Percentiles rank a stretch among this genome's conserved stretches.
These are phyloP conservation scores for Tubosaeta brunneosetosa DNA, from an alignment of 768 basidiomycete genomes.

Conservation along the genomic window DNA sequence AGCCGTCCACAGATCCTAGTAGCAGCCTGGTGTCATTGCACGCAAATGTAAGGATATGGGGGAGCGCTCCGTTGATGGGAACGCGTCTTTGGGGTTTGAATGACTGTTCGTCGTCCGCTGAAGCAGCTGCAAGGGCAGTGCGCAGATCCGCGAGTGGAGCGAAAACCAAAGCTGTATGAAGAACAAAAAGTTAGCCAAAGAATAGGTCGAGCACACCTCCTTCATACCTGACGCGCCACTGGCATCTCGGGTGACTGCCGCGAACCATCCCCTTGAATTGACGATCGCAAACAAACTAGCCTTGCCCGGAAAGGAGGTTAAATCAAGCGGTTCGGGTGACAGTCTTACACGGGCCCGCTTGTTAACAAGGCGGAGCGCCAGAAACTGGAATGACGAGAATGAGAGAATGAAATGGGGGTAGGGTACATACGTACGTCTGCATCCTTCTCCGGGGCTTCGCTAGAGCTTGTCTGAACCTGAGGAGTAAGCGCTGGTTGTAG, in stretches of 20 bases:
- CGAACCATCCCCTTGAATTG: constrained; percentile 66
- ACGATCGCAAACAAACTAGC: constrained; percentile 55
- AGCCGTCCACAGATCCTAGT: constrained; percentile 55
- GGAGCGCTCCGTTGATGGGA: constrained; percentile 39
- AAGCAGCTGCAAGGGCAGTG: constrained; percentile 42
- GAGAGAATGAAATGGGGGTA: neutral
- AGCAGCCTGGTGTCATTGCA: constrained; percentile 56
- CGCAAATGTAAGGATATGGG: constrained; percentile 54
- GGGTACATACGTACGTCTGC: constrained; percentile 23
- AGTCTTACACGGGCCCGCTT: constrained; percentile 64
- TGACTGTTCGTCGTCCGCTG: constrained; percentile 33
- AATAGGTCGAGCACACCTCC: neutral
- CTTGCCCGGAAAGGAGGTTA: constrained; percentile 37
- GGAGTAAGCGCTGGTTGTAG: constrained; percentile 22
- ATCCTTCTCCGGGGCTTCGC: constrained; percentile 27
- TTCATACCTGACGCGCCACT: constrained; percentile 37
- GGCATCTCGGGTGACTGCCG: constrained; percentile 44
- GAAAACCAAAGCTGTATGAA: constrained; percentile 48
- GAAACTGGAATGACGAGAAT: constrained; percentile 29
- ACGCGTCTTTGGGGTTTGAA: constrained; percentile 54
- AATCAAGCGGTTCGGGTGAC: constrained; percentile 47
- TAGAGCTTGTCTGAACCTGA: constrained; percentile 22
- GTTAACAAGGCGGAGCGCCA: constrained; percentile 39
- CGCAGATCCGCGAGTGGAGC: constrained; percentile 63
- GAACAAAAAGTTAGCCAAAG: neutral